Evolutionary conservation across 2,329 filamentous ascomycete genomes (phyloP).

Genomic region (Hypoxylon sp.): DNA sequence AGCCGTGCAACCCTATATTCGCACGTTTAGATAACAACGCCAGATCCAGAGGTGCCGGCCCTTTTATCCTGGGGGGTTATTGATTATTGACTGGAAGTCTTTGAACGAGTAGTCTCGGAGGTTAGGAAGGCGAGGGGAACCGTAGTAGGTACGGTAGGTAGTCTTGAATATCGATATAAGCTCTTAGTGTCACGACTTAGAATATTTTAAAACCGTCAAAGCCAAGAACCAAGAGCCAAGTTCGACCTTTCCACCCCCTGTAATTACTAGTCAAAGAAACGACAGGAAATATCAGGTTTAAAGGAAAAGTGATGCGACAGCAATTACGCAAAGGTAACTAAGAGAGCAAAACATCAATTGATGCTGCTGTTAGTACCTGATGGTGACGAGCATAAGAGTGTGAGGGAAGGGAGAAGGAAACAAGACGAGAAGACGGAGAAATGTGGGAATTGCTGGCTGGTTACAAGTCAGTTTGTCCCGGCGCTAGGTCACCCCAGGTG

Average conservation of each 20-base stretch:
- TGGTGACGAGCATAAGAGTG: constrained; percentile 16
- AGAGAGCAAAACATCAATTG: constrained; percentile 28
- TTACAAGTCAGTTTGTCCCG: constrained; percentile 50
- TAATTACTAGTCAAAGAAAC: constrained; percentile 13
- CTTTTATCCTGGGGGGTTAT: constrained; percentile 19
- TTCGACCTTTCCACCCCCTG: constrained; percentile 10
- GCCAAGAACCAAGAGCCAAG: constrained; percentile 21
- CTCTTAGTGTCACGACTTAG: constrained; percentile 11
- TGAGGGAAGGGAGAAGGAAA: constrained; percentile 32
- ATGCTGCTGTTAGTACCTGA: constrained; percentile 15
- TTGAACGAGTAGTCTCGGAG: constrained; percentile 13
- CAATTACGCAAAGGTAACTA: constrained; percentile 14
- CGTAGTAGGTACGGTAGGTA: not conserved
- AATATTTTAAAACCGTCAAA: constrained; percentile 23
- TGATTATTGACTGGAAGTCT: constrained; percentile 11
- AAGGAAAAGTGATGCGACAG: constrained; percentile 19
- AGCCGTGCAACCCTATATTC: constrained; percentile 29
- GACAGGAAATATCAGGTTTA: constrained; percentile 9
- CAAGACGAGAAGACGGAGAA: constrained; percentile 43
- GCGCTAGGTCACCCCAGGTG: constrained; percentile 51
- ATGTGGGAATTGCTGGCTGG: constrained; percentile 46
- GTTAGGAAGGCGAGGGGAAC: not conserved
- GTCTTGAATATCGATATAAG: constrained; percentile 21
- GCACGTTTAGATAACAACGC: constrained; percentile 11
- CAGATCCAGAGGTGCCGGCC: constrained; percentile 35